Percentiles rank a stretch among this genome's conserved stretches.
phyloP scores from a whole-genome alignment of 2,329 filamentous ascomycete species.

The Cadophora malorum region DNA sequence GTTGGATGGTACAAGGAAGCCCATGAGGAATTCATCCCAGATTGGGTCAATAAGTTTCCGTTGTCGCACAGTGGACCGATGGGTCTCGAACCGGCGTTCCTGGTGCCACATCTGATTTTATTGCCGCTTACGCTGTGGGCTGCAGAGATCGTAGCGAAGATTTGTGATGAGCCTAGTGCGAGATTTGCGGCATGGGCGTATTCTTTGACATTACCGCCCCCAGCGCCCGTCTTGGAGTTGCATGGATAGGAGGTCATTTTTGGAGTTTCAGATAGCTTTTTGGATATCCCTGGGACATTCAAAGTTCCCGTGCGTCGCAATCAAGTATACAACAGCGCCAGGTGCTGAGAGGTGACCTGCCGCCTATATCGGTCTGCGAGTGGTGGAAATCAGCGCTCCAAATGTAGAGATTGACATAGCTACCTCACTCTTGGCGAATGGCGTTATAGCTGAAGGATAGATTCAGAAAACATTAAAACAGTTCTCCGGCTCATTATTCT shows the following conservation, averaged over 20 bases:
- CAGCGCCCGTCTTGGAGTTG: conserved; percentile 7
- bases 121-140: conserved; percentile 64
- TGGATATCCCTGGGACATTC: neutral
- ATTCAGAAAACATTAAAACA: neutral
- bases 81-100: conserved; percentile 66
- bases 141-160: conserved; percentile 61
- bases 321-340: neutral
- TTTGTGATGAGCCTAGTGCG: conserved; percentile 66
- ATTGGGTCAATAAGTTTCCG: conserved; percentile 63
- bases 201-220: neutral
- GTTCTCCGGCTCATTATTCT: neutral
- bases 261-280: neutral
- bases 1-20: conserved; percentile 59
- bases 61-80: conserved; percentile 61
- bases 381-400: neutral
- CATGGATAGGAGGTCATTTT: conserved; percentile 1
- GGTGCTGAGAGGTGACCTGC: neutral
- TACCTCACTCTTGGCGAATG: neutral
- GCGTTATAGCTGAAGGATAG: neutral
- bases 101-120: conserved; percentile 64
- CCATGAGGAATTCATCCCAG: conserved; percentile 57
- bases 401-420: neutral
- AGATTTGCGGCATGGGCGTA: conserved; percentile 50
- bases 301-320: neutral
- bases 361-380: neutral